phyloP scores from a whole-genome alignment of 192 early-diverging fungal species.

The Linnemannia zychae region DNA sequence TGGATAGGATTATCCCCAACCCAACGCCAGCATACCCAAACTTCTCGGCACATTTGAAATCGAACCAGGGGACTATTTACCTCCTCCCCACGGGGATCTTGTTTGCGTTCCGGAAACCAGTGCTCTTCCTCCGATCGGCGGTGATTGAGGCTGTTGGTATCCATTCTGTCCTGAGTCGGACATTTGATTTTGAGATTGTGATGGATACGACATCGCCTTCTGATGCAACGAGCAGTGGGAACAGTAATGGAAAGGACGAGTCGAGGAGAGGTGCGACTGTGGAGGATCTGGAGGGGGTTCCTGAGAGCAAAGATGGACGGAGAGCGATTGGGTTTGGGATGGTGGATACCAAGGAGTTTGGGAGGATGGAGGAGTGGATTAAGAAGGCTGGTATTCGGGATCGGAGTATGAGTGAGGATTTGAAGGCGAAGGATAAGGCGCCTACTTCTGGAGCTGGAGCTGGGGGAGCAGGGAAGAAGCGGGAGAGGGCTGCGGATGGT shows the following conservation, averaged over 20 bases:
- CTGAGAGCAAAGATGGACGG: slow-evolving; percentile 16
- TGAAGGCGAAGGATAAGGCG: slow-evolving; percentile 54
- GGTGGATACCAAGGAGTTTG: slow-evolving; percentile 53
- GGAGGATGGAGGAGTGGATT: slow-evolving; percentile 50
- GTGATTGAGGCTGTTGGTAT: slow-evolving; percentile 38
- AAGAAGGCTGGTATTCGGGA: slow-evolving; percentile 50
- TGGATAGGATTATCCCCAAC: slow-evolving; percentile 12
- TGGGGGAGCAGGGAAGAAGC: slow-evolving; percentile 16
- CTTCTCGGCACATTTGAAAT: slow-evolving; percentile 47
- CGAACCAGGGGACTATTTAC: slow-evolving; percentile 49
- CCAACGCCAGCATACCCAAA: slow-evolving; percentile 29
- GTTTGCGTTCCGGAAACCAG: slow-evolving; percentile 50
- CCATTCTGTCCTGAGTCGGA: slow-evolving; percentile 37
- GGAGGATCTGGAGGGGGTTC: slow-evolving; percentile 43
- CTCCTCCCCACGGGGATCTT: slow-evolving; percentile 42
- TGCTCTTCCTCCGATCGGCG: slow-evolving; percentile 26
- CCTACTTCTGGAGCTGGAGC: background rate
- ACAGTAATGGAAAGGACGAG: background rate
- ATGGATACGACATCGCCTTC: slow-evolving; percentile 6
- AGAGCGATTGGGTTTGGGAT: slow-evolving; percentile 42
- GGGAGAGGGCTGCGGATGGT: slow-evolving; percentile 20
- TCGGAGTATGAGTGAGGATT: slow-evolving; percentile 48
- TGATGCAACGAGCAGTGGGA: background rate
- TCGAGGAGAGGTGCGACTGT: background rate
- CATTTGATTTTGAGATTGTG: slow-evolving; percentile 55